These are phyloP conservation scores for Ceratonia siliqua DNA, from an alignment of 306 rosid genomes.

Conservation along the genomic window DNA sequence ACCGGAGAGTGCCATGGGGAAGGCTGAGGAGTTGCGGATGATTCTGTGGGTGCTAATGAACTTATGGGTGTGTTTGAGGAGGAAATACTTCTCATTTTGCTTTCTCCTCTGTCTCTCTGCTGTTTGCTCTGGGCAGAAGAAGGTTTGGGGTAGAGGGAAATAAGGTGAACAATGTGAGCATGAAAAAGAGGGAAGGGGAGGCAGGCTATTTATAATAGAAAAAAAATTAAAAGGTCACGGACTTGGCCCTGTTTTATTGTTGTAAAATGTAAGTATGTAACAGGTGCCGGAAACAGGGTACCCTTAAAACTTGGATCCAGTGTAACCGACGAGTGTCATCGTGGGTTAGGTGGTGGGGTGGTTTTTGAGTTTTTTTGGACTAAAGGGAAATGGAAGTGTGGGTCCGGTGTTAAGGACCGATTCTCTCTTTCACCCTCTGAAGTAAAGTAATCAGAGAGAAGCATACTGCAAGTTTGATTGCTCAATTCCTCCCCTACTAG, in stretches of 20 bases:
- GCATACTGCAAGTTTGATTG: too few species aligned
- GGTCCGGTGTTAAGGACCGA: background rate
- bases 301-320: constrained; percentile 20
- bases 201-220: constrained; percentile 52
- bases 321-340: too few species aligned
- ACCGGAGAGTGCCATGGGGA: constrained; percentile 83
- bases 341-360: too few species aligned
- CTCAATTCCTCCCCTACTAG: too few species aligned
- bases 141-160: background rate
- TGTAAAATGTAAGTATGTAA: background rate
- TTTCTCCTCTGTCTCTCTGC: background rate
- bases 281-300: background rate
- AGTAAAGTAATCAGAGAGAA: too few species aligned
- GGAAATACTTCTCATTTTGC: constrained; percentile 50
- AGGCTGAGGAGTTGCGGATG: background rate
- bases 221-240: too few species aligned
- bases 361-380: background rate
- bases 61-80: constrained; percentile 12
- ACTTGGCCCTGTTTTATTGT: constrained; percentile 26
- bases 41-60: background rate
- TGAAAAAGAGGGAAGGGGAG: constrained; percentile 14
- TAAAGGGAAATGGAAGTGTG: background rate
- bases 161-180: constrained; percentile 32
- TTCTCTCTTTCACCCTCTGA: background rate
- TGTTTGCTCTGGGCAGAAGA: background rate